Percentiles rank a stretch among this genome's conserved stretches.
These are phyloP conservation scores for Fusarium buharicum DNA, from an alignment of 2,329 filamentous ascomycete genomes.

Conservation along the genomic window DNA sequence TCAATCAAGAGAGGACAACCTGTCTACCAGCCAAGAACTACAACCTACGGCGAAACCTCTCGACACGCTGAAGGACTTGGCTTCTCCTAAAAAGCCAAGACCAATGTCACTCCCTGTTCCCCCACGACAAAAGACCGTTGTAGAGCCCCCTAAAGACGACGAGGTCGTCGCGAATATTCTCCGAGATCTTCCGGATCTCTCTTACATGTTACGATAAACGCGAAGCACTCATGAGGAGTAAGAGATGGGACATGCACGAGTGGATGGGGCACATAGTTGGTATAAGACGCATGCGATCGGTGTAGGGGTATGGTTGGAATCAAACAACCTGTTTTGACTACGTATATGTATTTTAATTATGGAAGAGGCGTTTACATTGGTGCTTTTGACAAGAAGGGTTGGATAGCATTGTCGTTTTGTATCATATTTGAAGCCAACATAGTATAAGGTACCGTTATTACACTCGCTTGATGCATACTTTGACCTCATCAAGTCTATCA, in stretches of 20 bases:
- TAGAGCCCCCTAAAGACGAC: slow-evolving; percentile 44
- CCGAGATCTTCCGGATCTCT: slow-evolving; percentile 55
- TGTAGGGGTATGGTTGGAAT: neutral
- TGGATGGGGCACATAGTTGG: neutral
- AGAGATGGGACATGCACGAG: slow-evolving; percentile 1
- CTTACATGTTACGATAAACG: slow-evolving; percentile 57
- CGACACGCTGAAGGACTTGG: slow-evolving; percentile 2
- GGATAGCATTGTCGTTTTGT: slow-evolving; percentile 17
- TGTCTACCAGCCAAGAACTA: slow-evolving; percentile 6
- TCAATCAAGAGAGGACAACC: slow-evolving; percentile 12
- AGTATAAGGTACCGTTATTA: too few relatives aligned
- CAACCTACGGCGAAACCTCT: slow-evolving; percentile 14
- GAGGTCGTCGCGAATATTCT: slow-evolving; percentile 51
- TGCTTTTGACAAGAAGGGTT: neutral
- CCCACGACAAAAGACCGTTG: slow-evolving; percentile 12
- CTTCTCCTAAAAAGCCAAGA: slow-evolving; percentile 1
- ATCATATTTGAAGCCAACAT: too few relatives aligned
- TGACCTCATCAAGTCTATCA: too few relatives aligned
- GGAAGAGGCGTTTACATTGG: slow-evolving; percentile 24
- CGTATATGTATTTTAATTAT: slow-evolving; percentile 35
- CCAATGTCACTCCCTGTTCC: slow-evolving; percentile 12
- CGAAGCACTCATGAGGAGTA: slow-evolving; percentile 21
- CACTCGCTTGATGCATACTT: too few relatives aligned
- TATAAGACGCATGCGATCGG: neutral
- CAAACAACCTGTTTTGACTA: neutral